Evolutionary conservation across 768 basidiomycete species (phyloP), one percentile per base, ranked within the genome.

Genomic region (Daedalea quercina): DNA sequence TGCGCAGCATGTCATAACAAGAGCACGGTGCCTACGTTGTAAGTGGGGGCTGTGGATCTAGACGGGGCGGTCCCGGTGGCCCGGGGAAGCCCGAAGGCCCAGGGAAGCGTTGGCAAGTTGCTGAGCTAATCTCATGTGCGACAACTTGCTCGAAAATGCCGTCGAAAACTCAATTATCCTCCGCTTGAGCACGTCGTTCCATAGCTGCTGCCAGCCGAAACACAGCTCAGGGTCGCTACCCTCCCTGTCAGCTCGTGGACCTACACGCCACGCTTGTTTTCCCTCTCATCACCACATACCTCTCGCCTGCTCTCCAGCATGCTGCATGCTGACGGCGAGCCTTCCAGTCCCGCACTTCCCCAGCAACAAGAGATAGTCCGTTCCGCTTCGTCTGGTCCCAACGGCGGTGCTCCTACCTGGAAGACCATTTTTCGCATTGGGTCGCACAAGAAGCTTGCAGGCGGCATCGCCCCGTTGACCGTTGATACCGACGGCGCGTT

Each of bases 401-500:
- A 60, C 52, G 49, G 54, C 46, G 33, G 54, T 51, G 11, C 56
- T 45, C 35, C 60, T 42, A 63, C 73, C 48, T 90, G 88, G 88
- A 89, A 83, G 69, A 81, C 85, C 20, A 76, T 89, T 56, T 83
- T 90, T 71, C 81, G 86, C 56, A 72, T 89, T 53, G 81, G 72
- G 28, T 84, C 85, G 8, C 79, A 80, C 46, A 84, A 79, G 72
- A 88, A 82, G 69, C 69, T 75, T 31, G 57, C 25, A 49, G 44
- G 51, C 35, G 73, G 70, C 57, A 63, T 66, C 35, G 64, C 80
- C 44, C 65, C 77, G 19, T 68, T 82, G 52, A 84, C 77, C 44
- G 69, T 82, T 52, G 79, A 87, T 67, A 77, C 81, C 55, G 52
- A 64, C 67, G 55, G 63, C 67, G 22, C 69, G 61, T 62, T 72